phyloP scores from a whole-genome alignment of 1,284 basidiomycete species.

The Lignosus rhinocerotis region DNA sequence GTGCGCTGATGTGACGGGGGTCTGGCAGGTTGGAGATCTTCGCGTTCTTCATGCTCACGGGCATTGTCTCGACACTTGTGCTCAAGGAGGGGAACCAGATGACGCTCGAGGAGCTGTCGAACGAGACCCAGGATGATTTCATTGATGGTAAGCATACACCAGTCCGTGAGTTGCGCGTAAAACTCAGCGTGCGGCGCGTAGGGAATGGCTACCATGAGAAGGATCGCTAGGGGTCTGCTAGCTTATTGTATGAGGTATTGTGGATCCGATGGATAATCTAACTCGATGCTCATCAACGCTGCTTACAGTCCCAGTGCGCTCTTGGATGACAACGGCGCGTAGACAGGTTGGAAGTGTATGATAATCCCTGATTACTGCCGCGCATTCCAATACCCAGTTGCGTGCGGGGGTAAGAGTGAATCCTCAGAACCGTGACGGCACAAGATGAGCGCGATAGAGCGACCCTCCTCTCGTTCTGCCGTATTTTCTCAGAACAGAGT shows the following conservation, averaged over 20 bases:
- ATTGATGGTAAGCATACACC: conserved; percentile 30
- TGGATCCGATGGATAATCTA: too few relatives aligned
- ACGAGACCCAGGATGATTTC: conserved; percentile 52
- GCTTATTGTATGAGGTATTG: not conserved
- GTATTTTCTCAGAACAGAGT: not conserved
- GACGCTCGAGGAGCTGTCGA: conserved; percentile 57
- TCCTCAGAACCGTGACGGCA: not conserved
- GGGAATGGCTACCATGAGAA: too few relatives aligned
- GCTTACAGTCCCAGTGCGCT: too few relatives aligned
- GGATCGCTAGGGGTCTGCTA: too few relatives aligned
- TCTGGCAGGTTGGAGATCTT: conserved; percentile 47
- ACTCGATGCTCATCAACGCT: too few relatives aligned
- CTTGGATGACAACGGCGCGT: too few relatives aligned
- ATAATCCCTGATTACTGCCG: too few relatives aligned
- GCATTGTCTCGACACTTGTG: conserved; percentile 60
- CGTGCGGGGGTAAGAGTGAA: not conserved
- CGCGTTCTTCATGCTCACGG: conserved; percentile 61
- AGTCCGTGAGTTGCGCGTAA: not conserved
- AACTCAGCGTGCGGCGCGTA: not conserved
- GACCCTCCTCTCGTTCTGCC: too few relatives aligned
- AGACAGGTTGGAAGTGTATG: too few relatives aligned
- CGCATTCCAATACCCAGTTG: not conserved
- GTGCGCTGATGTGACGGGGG: not conserved
- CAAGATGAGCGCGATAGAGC: not conserved
- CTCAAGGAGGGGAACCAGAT: conserved; percentile 61